Percentiles rank a stretch among this genome's conserved stretches.
phyloP scores from a whole-genome alignment of 228 moss, liverwort and hornwort genomes.

The Sphagnum magellanicum region DNA sequence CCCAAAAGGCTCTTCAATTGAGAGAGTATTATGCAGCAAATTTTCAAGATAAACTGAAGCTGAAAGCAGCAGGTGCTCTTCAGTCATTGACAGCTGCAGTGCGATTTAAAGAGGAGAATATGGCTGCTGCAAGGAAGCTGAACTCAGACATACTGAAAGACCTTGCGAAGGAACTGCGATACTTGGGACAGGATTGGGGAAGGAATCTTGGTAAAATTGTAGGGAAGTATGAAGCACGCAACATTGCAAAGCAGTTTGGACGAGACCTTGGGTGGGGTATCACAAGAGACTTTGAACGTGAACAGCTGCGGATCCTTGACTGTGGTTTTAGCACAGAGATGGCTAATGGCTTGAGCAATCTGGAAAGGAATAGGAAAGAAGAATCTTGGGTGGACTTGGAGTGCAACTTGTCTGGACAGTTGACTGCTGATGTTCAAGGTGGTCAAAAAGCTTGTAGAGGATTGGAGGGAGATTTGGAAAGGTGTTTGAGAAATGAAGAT shows the following conservation, averaged over 20 bases:
- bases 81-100: slow-evolving; percentile 27
- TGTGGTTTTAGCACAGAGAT: too few relatives aligned
- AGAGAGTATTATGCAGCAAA: slow-evolving; percentile 33
- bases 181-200: slow-evolving; percentile 59
- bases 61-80: slow-evolving; percentile 11
- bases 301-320: too few relatives aligned
- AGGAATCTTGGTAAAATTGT: slow-evolving; percentile 34
- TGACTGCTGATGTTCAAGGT: slow-evolving; percentile 11
- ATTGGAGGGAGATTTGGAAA: slow-evolving; percentile 12
- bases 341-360: slow-evolving; percentile 18
- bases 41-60: slow-evolving; percentile 44
- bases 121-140: not conserved
- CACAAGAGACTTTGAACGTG: not conserved
- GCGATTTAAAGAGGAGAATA: slow-evolving; percentile 3
- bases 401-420: slow-evolving; percentile 14
- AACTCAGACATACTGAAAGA: slow-evolving; percentile 21
- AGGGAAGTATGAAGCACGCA: slow-evolving; percentile 23
- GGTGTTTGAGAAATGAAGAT: slow-evolving; percentile 10
- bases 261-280: slow-evolving; percentile 11
- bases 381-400: not conserved
- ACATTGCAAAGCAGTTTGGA: slow-evolving; percentile 47
- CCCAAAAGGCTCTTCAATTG: slow-evolving; percentile 35
- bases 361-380: slow-evolving; percentile 18
- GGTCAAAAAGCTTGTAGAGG: slow-evolving; percentile 8
- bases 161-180: slow-evolving; percentile 49